These are phyloP conservation scores for Torulaspora gathmanii DNA, from an alignment of 805 yeast species.

Conservation along the genomic window DNA sequence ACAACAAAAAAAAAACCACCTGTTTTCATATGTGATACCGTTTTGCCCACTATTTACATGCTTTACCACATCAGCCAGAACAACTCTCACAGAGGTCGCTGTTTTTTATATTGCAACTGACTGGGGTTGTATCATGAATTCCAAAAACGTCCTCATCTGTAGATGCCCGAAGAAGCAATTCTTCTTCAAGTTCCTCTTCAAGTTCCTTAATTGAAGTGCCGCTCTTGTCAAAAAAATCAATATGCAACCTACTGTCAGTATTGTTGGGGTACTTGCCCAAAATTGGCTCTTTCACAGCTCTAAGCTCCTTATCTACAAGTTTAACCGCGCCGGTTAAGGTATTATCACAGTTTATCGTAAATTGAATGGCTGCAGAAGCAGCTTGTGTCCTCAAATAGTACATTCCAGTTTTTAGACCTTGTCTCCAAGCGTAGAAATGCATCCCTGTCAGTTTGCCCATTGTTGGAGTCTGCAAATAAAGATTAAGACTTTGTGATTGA, in stretches of 20 bases:
- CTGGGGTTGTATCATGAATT: constrained; percentile 80
- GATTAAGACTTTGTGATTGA: constrained; percentile 89
- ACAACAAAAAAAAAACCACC: neutral
- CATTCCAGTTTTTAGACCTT: constrained; percentile 96
- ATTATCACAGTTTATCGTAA: constrained; percentile 60
- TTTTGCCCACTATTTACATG: neutral
- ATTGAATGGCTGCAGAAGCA: constrained; percentile 93
- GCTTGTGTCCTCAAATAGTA: constrained; percentile 95
- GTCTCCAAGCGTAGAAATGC: constrained; percentile 98
- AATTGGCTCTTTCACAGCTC: constrained; percentile 56
- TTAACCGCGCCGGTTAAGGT: constrained; percentile 7
- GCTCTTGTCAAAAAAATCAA: constrained; percentile 19
- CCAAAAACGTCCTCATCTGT: constrained; percentile 54
- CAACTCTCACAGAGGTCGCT: constrained; percentile 97
- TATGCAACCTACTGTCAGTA: constrained; percentile 21
- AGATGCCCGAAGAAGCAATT: constrained; percentile 31
- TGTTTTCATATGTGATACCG: neutral
- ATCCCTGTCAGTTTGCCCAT: constrained; percentile 92
- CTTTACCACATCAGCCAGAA: constrained; percentile 60
- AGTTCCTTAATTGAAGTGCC: constrained; percentile 40
- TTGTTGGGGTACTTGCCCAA: constrained; percentile 13
- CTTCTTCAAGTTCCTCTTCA: constrained; percentile 43
- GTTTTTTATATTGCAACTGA: constrained; percentile 89
- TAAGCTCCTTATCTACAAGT: constrained; percentile 20
- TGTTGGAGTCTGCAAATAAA: constrained; percentile 80